Base-by-base conservation (phyloP, 2,329 filamentous ascomycete species). In the Alternaria gansuensis region DNA sequence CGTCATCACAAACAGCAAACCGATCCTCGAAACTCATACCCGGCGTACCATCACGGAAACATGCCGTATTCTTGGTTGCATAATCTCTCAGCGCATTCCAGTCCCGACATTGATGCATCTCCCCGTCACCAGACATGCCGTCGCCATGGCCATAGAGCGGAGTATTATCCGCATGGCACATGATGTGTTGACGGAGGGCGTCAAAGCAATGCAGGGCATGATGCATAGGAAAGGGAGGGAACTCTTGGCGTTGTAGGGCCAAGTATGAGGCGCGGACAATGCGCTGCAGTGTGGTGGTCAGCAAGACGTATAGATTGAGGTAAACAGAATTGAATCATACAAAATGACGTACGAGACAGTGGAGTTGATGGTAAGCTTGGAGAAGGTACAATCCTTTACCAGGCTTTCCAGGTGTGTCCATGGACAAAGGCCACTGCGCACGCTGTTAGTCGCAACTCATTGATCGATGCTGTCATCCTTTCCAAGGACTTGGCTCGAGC, bases 31-130 rank as follows among this genome's bases (percentile, higher is more conserved):
- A 33, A 8, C 31, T 57, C 54, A 57, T 57, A 24, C 54, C 54
- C 21, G 49, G 54, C 17, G 40, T 37, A 3, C 54, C 54, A 53
- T 74, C 71, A 14, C 64, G 52, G 37, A 73, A 72, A 39, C 71
- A 74, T 2, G 71, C 71, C 8, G 71, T 62, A 36, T 74, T 61
- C 14, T 66, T 57, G 5, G 62, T 65, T 13, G 64, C 64, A 50
- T 55, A 66, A 23, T 63, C 57, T 10, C 62, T 51, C 33, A 66
- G 48, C 11, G 52, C 57, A 33, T 60, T 54, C 65, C 65, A 67
- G 37, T 57, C 48, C 23, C 56, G 51, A 45, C 65, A 67, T 36
- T 63, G 61, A 10, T 55, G 63, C 26, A 56, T 34, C 49, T 66
- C 61, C 26, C 56, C 65, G n/a, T 66, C 58, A 4, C 65, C 63